Evolutionary conservation across 306 rosid genomes (phyloP).

Genomic region (Inga laurina): DNA sequence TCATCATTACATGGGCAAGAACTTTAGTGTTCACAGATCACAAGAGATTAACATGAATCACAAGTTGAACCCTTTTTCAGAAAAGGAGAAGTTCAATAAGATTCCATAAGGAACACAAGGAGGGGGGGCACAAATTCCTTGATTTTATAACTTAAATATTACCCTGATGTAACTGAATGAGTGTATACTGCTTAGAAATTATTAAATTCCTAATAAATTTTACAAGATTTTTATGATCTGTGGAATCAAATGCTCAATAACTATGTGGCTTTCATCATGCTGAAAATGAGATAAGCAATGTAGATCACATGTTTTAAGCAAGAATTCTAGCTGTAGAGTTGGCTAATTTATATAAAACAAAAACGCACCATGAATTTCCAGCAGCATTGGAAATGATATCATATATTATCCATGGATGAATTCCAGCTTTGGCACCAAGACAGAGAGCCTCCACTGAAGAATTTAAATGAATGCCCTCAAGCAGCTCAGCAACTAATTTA

Average conservation of each 20-base stretch:
- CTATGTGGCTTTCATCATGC: not conserved
- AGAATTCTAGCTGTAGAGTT: not conserved
- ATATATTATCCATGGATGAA: slow-evolving; percentile 87
- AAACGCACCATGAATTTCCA: slow-evolving; percentile 88
- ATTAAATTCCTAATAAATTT: not conserved
- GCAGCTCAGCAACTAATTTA: slow-evolving; percentile 68
- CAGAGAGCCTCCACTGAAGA: slow-evolving; percentile 89
- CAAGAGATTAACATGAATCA: not conserved
- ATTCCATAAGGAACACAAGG: not conserved
- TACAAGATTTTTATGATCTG: not conserved
- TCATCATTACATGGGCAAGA: slow-evolving; percentile 1
- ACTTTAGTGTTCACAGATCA: slow-evolving; percentile 16
- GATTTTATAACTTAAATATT: not conserved
- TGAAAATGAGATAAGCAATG: not conserved
- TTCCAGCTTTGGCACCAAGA: slow-evolving; percentile 79
- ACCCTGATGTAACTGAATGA: not conserved
- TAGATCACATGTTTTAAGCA: slow-evolving; percentile 7
- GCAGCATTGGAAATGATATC: slow-evolving; percentile 95
- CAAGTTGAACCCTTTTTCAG: not conserved
- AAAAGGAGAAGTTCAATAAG: not conserved
- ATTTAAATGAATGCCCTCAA: slow-evolving; percentile 84
- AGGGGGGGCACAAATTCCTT: not conserved
- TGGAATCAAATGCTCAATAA: not conserved
- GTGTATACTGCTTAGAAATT: not conserved
- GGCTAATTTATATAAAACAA: slow-evolving; percentile 20